phyloP scores from a whole-genome alignment of 495 filamentous ascomycete genomes.

The Penicillium coffeae region DNA sequence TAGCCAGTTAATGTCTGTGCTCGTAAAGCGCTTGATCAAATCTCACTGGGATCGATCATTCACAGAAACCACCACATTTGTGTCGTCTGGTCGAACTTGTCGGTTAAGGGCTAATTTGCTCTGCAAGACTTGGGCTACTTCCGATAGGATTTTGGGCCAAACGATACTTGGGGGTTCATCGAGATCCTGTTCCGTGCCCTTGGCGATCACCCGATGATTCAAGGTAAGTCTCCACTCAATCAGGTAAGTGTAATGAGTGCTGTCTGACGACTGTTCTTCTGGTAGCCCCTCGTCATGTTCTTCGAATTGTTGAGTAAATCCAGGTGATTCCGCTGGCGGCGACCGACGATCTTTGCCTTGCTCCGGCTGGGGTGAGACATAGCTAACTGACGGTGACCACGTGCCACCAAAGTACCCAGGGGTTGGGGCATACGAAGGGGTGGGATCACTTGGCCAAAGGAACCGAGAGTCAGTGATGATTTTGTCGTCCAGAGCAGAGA shows the following conservation, averaged over 20 bases:
- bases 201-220: not conserved
- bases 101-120: not conserved
- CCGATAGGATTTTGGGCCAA: not conserved
- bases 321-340: not conserved
- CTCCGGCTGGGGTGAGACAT: not conserved
- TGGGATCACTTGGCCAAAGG: too few species aligned
- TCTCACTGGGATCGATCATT: slow-evolving; percentile 20
- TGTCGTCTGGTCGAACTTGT: slow-evolving; percentile 17
- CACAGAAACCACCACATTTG: slow-evolving; percentile 13
- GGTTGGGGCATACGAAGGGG: too few species aligned
- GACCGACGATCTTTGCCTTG: not conserved
- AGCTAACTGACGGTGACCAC: not conserved
- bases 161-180: not conserved
- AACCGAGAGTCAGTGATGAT: too few species aligned
- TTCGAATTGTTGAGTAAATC: not conserved
- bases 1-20: slow-evolving; percentile 17
- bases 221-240: slow-evolving; percentile 1
- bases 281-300: not conserved
- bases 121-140: not conserved
- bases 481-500: too few species aligned
- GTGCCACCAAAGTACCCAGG: not conserved
- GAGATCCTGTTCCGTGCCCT: not conserved
- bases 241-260: not conserved
- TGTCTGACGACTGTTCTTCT: not conserved
- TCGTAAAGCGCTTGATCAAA: slow-evolving; percentile 17